These are phyloP conservation scores for Penicillium sp. DNA, from an alignment of 2,329 filamentous ascomycete genomes.

Conservation along the genomic window DNA sequence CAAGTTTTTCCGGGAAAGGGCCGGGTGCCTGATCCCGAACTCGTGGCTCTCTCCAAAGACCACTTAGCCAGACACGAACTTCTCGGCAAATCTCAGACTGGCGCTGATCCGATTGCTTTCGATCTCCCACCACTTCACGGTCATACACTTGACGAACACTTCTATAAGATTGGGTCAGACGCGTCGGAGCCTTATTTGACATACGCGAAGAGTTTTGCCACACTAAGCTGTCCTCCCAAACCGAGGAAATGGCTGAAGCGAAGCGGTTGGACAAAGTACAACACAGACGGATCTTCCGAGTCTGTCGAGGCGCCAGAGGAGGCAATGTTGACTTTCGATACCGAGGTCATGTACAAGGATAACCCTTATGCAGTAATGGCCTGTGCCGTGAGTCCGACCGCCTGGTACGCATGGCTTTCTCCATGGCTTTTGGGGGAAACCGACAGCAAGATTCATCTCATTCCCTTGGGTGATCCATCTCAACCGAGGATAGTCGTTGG, in stretches of 20 bases:
- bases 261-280: conserved; percentile 95
- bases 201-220: conserved; percentile 68
- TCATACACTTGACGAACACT: conserved; percentile 83
- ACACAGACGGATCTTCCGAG: conserved; percentile 65
- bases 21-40: conserved; percentile 56
- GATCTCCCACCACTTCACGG: conserved; percentile 77
- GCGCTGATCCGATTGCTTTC: conserved; percentile 68
- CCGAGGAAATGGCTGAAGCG: conserved; percentile 67
- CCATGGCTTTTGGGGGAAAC: conserved; percentile 88
- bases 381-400: conserved; percentile 78
- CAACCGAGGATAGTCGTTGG: conserved; percentile 75
- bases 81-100: conserved; percentile 82
- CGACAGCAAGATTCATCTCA: conserved; percentile 67
- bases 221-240: conserved; percentile 51
- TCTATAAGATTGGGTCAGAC: conserved; percentile 78
- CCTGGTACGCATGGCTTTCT: conserved; percentile 97
- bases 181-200: conserved; percentile 77
- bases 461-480: conserved; percentile 74
- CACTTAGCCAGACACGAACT: conserved; percentile 82
- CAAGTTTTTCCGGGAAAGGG: conserved; percentile 66
- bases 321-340: conserved; percentile 82
- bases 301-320: conserved; percentile 71
- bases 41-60: conserved; percentile 73
- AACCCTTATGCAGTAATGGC: conserved; percentile 94
- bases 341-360: conserved; percentile 93